phyloP scores from a whole-genome alignment of 1,139 yeast species.

The Wickerhamomyces sp. region DNA sequence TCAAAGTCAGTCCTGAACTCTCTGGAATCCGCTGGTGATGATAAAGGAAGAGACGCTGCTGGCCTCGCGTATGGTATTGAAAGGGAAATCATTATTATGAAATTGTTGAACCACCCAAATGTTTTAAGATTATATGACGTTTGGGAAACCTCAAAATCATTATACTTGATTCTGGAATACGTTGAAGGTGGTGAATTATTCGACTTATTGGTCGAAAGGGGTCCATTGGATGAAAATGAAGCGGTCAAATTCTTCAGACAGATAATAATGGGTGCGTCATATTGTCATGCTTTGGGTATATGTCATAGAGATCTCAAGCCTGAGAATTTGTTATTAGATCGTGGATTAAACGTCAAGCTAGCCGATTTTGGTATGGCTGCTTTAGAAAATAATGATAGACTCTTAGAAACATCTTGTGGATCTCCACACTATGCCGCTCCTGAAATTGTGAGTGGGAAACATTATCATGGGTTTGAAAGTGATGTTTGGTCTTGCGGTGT shows the following conservation, averaged over 20 bases:
- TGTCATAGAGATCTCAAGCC: constrained; percentile 83
- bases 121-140: constrained; percentile 75
- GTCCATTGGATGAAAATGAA: constrained; percentile 71
- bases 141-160: constrained; percentile 77
- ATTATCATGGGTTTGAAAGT: constrained; percentile 78
- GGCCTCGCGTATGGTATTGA: constrained; percentile 79
- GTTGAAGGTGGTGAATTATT: constrained; percentile 84
- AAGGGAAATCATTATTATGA: constrained; percentile 80
- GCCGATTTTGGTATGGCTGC: constrained; percentile 93
- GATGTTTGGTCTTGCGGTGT: constrained; percentile 90
- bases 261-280: constrained; percentile 73
- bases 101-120: constrained; percentile 69
- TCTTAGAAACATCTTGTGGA: constrained; percentile 78
- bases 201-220: constrained; percentile 71
- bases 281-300: constrained; percentile 75
- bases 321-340: constrained; percentile 67
- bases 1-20: constrained; percentile 53
- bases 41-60: constrained; percentile 37
- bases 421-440: constrained; percentile 90
- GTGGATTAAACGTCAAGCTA: constrained; percentile 62
- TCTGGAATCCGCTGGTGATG: constrained; percentile 28
- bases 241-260: constrained; percentile 75
- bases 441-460: constrained; percentile 73
- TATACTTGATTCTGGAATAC: constrained; percentile 70
- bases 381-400: constrained; percentile 63